Base-by-base conservation (phyloP, 2,329 filamentous ascomycete genomes). In the Berkeleyomyces rouxiae region DNA sequence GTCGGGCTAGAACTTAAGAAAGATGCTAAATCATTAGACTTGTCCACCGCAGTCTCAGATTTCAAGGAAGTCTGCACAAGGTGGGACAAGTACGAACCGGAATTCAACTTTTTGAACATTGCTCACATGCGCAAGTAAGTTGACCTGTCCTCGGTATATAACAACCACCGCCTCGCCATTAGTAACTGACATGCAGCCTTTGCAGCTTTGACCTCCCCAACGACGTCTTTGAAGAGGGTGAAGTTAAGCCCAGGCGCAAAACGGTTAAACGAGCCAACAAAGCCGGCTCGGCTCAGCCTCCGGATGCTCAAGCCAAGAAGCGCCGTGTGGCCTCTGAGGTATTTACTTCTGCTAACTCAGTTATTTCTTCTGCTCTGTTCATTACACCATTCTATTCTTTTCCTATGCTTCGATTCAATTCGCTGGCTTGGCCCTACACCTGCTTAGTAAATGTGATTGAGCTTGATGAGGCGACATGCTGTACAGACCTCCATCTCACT, bases 81-180 rank as follows among this genome's bases (percentile, higher is more conserved):
- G 46, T 93, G 88, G 83, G 78, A 86, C 55, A 84, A 86, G 63
- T 95, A 87, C 72, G 79, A 92, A 66, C 76, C 81, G 10, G 82
- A 87, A n/a, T 74, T 88, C 60, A 89, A 90, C 55, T 88, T 85
- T 49, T 76, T 99, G 60, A 84, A 85, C 61, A 84, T 97, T 61
- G 86, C 90, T 65, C 86, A 96, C 70, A 85, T 90, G 59, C 86
- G 89, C 73, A 95, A 87, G 91, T 96, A 79, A 75, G 85, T 76
- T 23, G 23, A 23, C 23, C 9, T 46, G 23, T 23, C 23, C 23
- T 23, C 23, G 23, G 23, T 23, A 23, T 23, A 23, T 23, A 23
- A 1, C 23, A 44, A 53, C 13, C 3, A 6, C 37, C 10, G 43
- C 31, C 11, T 53, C 33, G 9, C 7, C n/a, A 39, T 3, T 31